These are phyloP conservation scores for Geosmithia putterillii DNA, from an alignment of 2,329 filamentous ascomycete genomes.

Conservation along the genomic window DNA sequence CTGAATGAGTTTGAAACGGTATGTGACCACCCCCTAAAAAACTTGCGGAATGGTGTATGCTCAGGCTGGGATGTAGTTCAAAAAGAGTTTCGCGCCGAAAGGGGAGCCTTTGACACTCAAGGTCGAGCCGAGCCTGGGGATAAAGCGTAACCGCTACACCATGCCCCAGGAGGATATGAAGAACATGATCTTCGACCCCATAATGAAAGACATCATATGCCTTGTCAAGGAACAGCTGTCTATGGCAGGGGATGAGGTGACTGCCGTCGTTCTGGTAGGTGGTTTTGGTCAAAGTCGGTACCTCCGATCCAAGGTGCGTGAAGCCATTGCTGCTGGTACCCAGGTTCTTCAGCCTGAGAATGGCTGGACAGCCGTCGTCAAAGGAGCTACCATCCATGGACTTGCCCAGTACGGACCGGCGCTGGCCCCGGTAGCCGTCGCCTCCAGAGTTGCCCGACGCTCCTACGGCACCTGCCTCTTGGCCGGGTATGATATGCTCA, in stretches of 20 bases:
- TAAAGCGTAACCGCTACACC: conserved; percentile 16
- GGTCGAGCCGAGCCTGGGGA: conserved; percentile 18
- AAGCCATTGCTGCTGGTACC: conserved; percentile 18
- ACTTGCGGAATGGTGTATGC: neutral
- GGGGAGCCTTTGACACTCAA: conserved; percentile 22
- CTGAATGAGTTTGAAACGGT: conserved; percentile 28
- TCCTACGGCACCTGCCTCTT: conserved; percentile 24
- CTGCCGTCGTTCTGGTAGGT: conserved; percentile 32
- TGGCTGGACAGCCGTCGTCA: conserved; percentile 37
- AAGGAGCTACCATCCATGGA: conserved; percentile 33
- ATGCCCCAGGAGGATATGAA: conserved; percentile 48
- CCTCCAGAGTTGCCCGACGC: conserved; percentile 21
- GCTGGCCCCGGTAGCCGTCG: conserved; percentile 15
- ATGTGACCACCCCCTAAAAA: conserved; percentile 7
- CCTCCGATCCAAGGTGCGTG: conserved; percentile 25
- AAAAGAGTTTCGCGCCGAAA: conserved; percentile 22
- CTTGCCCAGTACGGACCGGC: conserved; percentile 16
- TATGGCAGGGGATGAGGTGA: conserved; percentile 19
- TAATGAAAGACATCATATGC: conserved; percentile 28
- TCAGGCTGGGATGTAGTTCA: conserved; percentile 12
- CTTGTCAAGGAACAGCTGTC: conserved; percentile 27
- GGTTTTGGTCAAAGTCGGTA: conserved; percentile 34
- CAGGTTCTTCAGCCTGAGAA: conserved; percentile 34
- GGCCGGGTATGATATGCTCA: conserved; percentile 20
- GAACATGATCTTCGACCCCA: conserved; percentile 35